Evolutionary conservation across 768 basidiomycete genomes (phyloP).

Genomic region (Russula olivacea): DNA sequence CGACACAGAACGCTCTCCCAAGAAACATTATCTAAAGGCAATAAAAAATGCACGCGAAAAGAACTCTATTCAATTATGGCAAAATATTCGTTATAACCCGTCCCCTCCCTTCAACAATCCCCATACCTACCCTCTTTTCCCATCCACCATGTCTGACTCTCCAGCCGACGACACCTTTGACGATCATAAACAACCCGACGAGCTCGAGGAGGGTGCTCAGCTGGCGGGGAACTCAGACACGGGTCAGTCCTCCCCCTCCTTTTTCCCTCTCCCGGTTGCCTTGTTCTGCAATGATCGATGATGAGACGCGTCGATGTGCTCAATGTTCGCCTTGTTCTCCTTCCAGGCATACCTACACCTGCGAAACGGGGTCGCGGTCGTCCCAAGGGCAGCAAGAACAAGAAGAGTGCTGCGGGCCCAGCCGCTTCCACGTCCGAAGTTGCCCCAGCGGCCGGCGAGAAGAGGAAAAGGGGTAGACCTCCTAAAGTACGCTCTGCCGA

Average conservation of each 20-base stretch:
- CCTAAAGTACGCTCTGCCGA: slow-evolving; percentile 38
- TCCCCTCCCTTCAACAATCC: slow-evolving; percentile 38
- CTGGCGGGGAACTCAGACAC: slow-evolving; percentile 33
- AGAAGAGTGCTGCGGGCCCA: slow-evolving; percentile 40
- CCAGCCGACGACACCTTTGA: slow-evolving; percentile 48
- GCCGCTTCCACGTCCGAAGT: slow-evolving; percentile 30
- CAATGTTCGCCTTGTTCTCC: slow-evolving; percentile 30
- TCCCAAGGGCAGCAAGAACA: slow-evolving; percentile 84
- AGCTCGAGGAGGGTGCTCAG: slow-evolving; percentile 48
- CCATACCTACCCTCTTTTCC: slow-evolving; percentile 29
- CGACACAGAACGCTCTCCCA: slow-evolving; percentile 23
- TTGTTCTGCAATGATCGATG: slow-evolving; percentile 23
- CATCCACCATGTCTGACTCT: slow-evolving; percentile 54
- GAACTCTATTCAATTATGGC: slow-evolving; percentile 49
- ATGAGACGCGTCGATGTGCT: slow-evolving; percentile 23
- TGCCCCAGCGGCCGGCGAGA: slow-evolving; percentile 31
- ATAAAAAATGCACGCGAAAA: slow-evolving; percentile 49
- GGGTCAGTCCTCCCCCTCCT: slow-evolving; percentile 27
- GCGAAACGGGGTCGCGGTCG: slow-evolving; percentile 80
- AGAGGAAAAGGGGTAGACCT: slow-evolving; percentile 47
- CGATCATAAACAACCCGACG: slow-evolving; percentile 54
- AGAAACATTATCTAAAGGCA: slow-evolving; percentile 43
- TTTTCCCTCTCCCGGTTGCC: background rate
- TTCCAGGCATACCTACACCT: slow-evolving; percentile 36
- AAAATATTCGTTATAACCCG: slow-evolving; percentile 59